These are phyloP conservation scores for Aspergillus sclerotialis DNA, from an alignment of 2,329 filamentous ascomycete genomes.

Conservation along the genomic window DNA sequence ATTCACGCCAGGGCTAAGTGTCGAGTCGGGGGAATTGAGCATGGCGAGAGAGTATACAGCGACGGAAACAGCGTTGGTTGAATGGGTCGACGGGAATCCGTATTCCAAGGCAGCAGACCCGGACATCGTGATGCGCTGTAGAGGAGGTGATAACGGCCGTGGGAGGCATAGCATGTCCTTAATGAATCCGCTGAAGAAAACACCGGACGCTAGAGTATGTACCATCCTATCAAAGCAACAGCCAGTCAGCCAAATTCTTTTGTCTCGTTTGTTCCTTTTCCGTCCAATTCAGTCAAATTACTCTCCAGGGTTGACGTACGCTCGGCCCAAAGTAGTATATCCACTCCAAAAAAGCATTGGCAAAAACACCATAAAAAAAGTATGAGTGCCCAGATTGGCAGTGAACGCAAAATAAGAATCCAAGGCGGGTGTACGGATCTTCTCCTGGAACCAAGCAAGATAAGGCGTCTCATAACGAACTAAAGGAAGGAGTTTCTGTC, in stretches of 20 bases:
- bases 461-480: constrained; percentile 94
- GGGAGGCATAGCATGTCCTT: constrained; percentile 93
- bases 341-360: constrained; percentile 97
- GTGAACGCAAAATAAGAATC: constrained; percentile 97
- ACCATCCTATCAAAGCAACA: constrained; percentile 38
- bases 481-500: constrained; percentile 74
- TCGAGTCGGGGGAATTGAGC: constrained; percentile 59
- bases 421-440: constrained; percentile 70
- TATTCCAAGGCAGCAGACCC: constrained; percentile 92
- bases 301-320: constrained; percentile 54
- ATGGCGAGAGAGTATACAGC: constrained; percentile 74
- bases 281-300: too few species aligned
- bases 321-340: constrained; percentile 75
- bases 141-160: constrained; percentile 80
- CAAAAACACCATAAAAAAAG: constrained; percentile 94
- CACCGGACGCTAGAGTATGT: constrained; percentile 69
- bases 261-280: constrained; percentile 1
- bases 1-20: constrained; percentile 53
- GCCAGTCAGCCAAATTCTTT: constrained; percentile 9
- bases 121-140: constrained; percentile 95
- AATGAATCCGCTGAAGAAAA: constrained; percentile 84
- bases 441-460: constrained; percentile 77
- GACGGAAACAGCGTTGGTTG: constrained; percentile 92
- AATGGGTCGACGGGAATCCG: constrained; percentile 94
- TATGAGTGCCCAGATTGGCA: constrained; percentile 93